A percentile compares a stretch with the other conserved stretches of the same genome.
These are phyloP conservation scores for Trametes gibbosa DNA, from an alignment of 768 basidiomycete species.

Conservation along the genomic window DNA sequence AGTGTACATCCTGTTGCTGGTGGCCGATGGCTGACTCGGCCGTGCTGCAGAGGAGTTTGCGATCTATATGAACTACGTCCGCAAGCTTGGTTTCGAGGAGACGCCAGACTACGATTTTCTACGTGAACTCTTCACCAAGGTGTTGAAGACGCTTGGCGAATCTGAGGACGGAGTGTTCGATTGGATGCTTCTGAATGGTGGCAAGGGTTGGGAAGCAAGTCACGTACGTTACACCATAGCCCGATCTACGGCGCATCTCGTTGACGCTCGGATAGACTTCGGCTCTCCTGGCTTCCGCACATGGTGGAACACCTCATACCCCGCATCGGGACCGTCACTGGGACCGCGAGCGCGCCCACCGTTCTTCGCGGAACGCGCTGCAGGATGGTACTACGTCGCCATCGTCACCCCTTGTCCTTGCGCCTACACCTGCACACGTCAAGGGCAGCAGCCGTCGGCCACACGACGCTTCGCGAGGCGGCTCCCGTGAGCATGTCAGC, in stretches of 20 bases:
- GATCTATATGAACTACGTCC: conserved; percentile 99
- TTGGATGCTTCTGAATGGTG: conserved; percentile 93
- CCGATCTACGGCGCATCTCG: not conserved
- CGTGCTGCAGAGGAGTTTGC: conserved; percentile 83
- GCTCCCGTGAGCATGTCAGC: conserved; percentile 47
- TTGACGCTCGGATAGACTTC: conserved; percentile 33
- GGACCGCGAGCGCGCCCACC: conserved; percentile 36
- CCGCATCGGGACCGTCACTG: conserved; percentile 54
- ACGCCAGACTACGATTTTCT: conserved; percentile 97
- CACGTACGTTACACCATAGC: conserved; percentile 50
- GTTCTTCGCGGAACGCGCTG: conserved; percentile 48
- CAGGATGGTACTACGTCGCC: conserved; percentile 52
- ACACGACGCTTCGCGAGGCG: conserved; percentile 51
- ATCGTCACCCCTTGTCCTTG: conserved; percentile 57
- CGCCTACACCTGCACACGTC: conserved; percentile 64
- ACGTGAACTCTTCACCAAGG: conserved; percentile 89
- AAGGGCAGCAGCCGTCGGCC: conserved; percentile 54
- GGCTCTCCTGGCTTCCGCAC: conserved; percentile 45
- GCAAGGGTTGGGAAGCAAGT: conserved; percentile 94
- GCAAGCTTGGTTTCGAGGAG: conserved; percentile 97
- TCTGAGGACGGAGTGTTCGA: conserved; percentile 91
- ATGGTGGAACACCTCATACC: conserved; percentile 52
- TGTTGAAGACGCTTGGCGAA: conserved; percentile 84
- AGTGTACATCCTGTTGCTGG: not conserved
- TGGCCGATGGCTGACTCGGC: not conserved